Conservation (phyloP, 306 rosid genomes). For the Castanopsis chinensis region DNA sequence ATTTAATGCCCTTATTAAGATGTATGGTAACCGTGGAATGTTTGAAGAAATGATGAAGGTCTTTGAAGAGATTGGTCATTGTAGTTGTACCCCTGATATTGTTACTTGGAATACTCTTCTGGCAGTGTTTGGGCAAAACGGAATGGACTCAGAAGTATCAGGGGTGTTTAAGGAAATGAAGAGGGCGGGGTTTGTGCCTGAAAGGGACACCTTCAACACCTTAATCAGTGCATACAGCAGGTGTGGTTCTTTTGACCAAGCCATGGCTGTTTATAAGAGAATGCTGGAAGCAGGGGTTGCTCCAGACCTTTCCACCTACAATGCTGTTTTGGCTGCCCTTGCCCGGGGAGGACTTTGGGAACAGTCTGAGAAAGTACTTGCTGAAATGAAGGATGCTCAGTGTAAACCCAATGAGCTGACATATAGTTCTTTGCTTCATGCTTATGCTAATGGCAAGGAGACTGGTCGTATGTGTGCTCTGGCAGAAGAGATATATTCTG, state of each 20-base stretch:
- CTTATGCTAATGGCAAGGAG: constrained; percentile 88
- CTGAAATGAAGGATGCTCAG: constrained; percentile 72
- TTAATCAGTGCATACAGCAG: constrained; percentile 87
- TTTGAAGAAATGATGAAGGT: constrained; percentile 87
- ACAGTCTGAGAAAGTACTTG: constrained; percentile 76
- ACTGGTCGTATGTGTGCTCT: constrained; percentile 58
- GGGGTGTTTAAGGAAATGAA: constrained; percentile 88
- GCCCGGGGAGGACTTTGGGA: constrained; percentile 95
- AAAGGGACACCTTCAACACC: constrained; percentile 88
- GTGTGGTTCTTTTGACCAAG: constrained; percentile 84
- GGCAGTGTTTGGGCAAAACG: constrained; percentile 90
- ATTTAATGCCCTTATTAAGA: constrained; percentile 84
- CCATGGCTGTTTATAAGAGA: constrained; percentile 71
- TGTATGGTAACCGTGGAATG: constrained; percentile 88
- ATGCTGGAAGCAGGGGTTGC: constrained; percentile 87
- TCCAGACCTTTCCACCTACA: constrained; percentile 84
- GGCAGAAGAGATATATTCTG: constrained; percentile 76
- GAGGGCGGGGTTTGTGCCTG: constrained; percentile 93
- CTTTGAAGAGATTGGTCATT: constrained; percentile 64
- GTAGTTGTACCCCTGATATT: constrained; percentile 69
- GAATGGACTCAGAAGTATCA: constrained; percentile 78
- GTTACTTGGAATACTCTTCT: constrained; percentile 95
- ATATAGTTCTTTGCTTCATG: constrained; percentile 83
- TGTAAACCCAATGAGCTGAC: constrained; percentile 87
- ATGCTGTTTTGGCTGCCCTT: constrained; percentile 87